phyloP scores from a whole-genome alignment of 768 basidiomycete genomes.

The Boletus vermiculosoides region DNA sequence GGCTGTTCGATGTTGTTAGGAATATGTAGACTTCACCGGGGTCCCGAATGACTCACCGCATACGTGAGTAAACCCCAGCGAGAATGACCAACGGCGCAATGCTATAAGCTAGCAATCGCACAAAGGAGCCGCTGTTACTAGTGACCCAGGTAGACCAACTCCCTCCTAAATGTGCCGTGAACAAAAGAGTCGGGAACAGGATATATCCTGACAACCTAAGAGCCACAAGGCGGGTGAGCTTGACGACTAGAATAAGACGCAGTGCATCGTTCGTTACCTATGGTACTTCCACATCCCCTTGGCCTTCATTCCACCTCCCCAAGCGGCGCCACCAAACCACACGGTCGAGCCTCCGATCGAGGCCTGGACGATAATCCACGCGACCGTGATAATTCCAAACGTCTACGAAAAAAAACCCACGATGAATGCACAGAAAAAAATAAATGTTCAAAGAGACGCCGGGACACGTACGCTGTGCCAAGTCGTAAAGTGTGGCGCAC shows the following conservation, averaged over 20 bases:
- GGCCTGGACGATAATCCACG: slow-evolving; percentile 62
- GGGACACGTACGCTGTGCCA: slow-evolving; percentile 69
- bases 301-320: slow-evolving; percentile 71
- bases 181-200: slow-evolving; percentile 56
- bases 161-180: slow-evolving; percentile 70
- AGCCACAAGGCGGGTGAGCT: slow-evolving; percentile 1
- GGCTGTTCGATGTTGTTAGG: slow-evolving; percentile 34
- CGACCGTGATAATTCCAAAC: slow-evolving; percentile 60
- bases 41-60: slow-evolving; percentile 44
- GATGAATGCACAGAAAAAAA: neutral
- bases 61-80: slow-evolving; percentile 42
- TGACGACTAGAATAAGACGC: neutral
- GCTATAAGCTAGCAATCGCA: slow-evolving; percentile 52
- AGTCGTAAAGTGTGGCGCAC: slow-evolving; percentile 57
- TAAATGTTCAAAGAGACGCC: neutral
- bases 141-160: slow-evolving; percentile 62
- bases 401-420: slow-evolving; percentile 38
- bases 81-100: slow-evolving; percentile 53
- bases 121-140: slow-evolving; percentile 34
- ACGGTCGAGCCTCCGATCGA: slow-evolving; percentile 71
- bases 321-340: slow-evolving; percentile 66
- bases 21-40: neutral
- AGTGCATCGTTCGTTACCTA: slow-evolving; percentile 41
- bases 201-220: slow-evolving; percentile 71
- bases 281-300: slow-evolving; percentile 85